Base-by-base conservation (phyloP, 352 stramenopile species). In the Globisporangium okanoganense region DNA sequence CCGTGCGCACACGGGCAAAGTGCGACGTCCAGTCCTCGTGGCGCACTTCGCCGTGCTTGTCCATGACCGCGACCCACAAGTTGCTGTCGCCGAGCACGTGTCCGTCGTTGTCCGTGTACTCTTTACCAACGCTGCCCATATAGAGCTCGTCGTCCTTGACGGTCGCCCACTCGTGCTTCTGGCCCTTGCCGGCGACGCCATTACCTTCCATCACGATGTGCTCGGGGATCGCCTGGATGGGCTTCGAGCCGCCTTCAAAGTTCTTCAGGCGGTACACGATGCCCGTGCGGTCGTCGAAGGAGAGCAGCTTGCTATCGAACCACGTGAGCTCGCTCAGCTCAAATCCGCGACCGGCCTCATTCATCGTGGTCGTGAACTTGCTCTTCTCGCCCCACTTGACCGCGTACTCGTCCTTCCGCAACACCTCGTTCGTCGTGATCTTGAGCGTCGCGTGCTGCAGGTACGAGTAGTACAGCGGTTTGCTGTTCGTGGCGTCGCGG, bases 141-240 rank as follows among this genome's bases (percentile, higher is more conserved):
- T 96, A 97, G n/a, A 99, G 78, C 71, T 98, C 90, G 36, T 85
- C 94, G 75, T 99, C 94, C 75, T 99, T 99, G 59, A 99, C 94
- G 0, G 97, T 99, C 4, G 96, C 92, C 97, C 97, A 99, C 79
- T 99, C 97, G 76, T 95, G 97, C 72, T 99, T 99, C 86, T 99
- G 98, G 16, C 97, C 97, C 79, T 99, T 99, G 55, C 96, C 88
- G 13, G 92, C 94, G 29, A 97, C 71, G 7, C 97, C 97, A 58
- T 98, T 87, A 61, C 97, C 96, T 77, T 99, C 97, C 76, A 98
- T 99, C 54, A 99, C 78, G 55, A 99, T 98, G 68, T 97, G 94
- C 65, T 96, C 76, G 16, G 96, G 96, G 50, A 98, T 90, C 29
- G 92, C 90, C 59, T 94, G 70, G n/a, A 94, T 67, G 0, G 71